Evolutionary conservation across 768 basidiomycete genomes (phyloP), one percentile per base, ranked within the genome.

Genomic region (Calocybe gangraenosa): DNA sequence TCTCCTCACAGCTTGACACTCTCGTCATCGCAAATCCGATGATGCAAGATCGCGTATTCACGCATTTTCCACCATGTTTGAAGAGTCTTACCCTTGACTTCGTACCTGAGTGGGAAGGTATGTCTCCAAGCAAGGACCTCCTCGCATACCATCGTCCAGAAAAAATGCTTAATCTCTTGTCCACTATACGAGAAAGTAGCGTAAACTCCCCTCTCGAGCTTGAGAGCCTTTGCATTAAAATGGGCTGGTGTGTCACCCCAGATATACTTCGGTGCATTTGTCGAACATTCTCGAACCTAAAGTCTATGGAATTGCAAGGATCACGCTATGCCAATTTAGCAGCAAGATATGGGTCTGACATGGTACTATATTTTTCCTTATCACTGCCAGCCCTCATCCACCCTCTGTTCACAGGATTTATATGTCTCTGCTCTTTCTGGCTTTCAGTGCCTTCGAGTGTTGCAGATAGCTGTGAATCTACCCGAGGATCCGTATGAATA

Each of bases 91-190:
- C 40, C 21, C 47, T 52, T n/a, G 51, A 52, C 43, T 52, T 52
- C 21, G 31, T 52, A 15, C 51, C 51, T 25, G 51, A 52, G 34
- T 52, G 47, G 51, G 51, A 52, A 23, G 48, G 46, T 22, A 42
- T 48, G 43, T 39, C 48, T 20, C 42, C 47, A 31, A 51, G 50
- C 34, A 52, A 43, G 28, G 51, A 52, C 20, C 42, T 47, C 1
- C 40, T 52, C 14, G 51, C 44, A 32, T 52, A 52, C 33, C 51
- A 53, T 40, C 44, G 41, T 19, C 51, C 51, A 30, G 18, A 40
- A 20, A 37, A 25, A 38, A 49, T 53, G 41, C 20, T 34, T 17
- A 18, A 18, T n/a, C 41, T 49, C 25, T 33, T 49, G 31, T 15
- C 25, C 8, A 39, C 17, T 11, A 47, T 49, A 41, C 15, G 31